Conservation (phyloP, 805 yeast species). For the Naumovozyma baii region DNA sequence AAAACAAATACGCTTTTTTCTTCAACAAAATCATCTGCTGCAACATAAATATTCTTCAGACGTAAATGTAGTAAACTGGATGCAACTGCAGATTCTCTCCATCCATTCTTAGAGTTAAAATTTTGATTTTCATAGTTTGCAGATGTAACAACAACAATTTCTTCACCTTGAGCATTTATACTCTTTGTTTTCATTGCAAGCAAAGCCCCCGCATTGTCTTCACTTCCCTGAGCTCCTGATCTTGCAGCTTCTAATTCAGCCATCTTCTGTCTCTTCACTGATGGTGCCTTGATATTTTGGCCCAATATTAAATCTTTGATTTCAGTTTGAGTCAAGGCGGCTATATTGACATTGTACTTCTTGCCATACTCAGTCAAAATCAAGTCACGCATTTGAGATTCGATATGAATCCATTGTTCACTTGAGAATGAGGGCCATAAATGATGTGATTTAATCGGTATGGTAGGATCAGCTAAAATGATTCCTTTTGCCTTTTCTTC, state of each 20-base stretch:
- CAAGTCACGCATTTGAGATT: slow-evolving; percentile 77
- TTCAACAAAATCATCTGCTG: slow-evolving; percentile 55
- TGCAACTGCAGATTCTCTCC: slow-evolving; percentile 83
- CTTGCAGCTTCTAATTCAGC: slow-evolving; percentile 55
- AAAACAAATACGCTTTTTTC: slow-evolving; percentile 59
- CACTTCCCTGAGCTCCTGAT: slow-evolving; percentile 34
- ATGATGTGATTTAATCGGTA: slow-evolving; percentile 66
- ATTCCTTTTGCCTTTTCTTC: slow-evolving; percentile 68
- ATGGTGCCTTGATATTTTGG: slow-evolving; percentile 86
- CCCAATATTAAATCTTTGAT: slow-evolving; percentile 90
- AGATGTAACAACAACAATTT: slow-evolving; percentile 88
- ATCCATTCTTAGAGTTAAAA: slow-evolving; percentile 76
- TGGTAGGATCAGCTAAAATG: slow-evolving; percentile 62
- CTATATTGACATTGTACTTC: slow-evolving; percentile 76
- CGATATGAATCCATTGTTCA: slow-evolving; percentile 89
- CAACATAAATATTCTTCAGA: slow-evolving; percentile 62
- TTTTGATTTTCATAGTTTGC: slow-evolving; percentile 76
- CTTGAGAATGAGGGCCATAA: slow-evolving; percentile 86
- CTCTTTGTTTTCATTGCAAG: slow-evolving; percentile 77
- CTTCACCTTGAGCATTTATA: slow-evolving; percentile 90
- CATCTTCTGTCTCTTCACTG: slow-evolving; percentile 74
- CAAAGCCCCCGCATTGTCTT: slow-evolving; percentile 39
- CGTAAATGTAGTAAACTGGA: slow-evolving; percentile 64
- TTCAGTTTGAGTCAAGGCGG: slow-evolving; percentile 84
- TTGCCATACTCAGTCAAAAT: slow-evolving; percentile 77